phyloP scores from a whole-genome alignment of 1,284 basidiomycete genomes.

The Melampsora occidentalis region DNA sequence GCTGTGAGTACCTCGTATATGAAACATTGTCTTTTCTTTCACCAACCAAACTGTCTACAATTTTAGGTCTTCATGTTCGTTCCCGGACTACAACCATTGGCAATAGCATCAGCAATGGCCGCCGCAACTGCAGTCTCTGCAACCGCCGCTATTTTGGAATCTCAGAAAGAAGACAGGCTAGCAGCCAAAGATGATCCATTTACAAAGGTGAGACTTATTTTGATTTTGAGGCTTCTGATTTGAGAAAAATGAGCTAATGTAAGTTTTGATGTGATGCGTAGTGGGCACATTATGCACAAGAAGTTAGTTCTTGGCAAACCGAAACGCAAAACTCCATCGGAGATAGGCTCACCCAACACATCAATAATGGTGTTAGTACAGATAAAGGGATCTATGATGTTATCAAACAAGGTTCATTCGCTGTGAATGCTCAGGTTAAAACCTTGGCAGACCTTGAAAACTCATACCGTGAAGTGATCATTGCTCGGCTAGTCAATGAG shows the following conservation, averaged over 20 bases:
- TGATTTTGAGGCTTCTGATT: not conserved
- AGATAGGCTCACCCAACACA: not conserved
- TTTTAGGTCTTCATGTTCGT: conserved; percentile 12
- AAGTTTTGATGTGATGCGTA: not conserved
- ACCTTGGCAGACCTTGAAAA: not conserved
- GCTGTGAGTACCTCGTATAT: not conserved
- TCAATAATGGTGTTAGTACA: conserved; percentile 22
- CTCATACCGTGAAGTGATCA: conserved; percentile 2
- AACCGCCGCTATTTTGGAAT: not conserved
- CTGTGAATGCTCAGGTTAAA: not conserved
- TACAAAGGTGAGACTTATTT: not conserved
- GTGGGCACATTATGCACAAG: conserved; percentile 26
- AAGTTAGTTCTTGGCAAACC: conserved; percentile 13
- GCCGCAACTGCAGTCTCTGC: not conserved
- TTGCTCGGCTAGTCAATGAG: not conserved
- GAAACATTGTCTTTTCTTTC: not conserved
- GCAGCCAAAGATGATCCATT: conserved; percentile 27
- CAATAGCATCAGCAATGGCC: conserved; percentile 7
- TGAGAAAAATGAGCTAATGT: not conserved
- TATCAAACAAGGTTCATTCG: not conserved
- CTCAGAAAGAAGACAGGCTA: not conserved
- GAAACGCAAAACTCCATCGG: conserved; percentile 3
- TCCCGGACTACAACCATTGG: conserved; percentile 12
- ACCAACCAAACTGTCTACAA: not conserved
- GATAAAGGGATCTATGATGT: not conserved